A percentile compares a stretch with the other conserved stretches of the same genome.
These are phyloP conservation scores for Melampsora larici-populina DNA, from an alignment of 1,284 basidiomycete species.

Conservation along the genomic window DNA sequence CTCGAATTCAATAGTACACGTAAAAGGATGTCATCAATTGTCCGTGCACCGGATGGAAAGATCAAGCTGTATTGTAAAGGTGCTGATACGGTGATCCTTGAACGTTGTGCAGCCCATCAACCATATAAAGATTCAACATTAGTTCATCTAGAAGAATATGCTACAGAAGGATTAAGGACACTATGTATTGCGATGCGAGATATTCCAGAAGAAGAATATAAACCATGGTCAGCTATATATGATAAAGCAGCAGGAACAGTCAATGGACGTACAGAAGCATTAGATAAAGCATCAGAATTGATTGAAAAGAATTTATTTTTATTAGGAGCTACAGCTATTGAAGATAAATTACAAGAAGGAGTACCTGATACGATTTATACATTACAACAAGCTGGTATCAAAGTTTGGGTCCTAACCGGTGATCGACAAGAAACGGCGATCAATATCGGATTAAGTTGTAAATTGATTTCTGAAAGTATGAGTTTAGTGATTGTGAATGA, in stretches of 20 bases:
- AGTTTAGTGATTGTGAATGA: slow-evolving; percentile 95
- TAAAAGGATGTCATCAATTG: slow-evolving; percentile 94
- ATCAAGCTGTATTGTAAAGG: slow-evolving; percentile 97
- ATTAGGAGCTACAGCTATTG: slow-evolving; percentile 94
- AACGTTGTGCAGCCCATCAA: slow-evolving; percentile 72
- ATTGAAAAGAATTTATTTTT: slow-evolving; percentile 91
- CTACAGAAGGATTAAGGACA: slow-evolving; percentile 92
- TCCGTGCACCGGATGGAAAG: slow-evolving; percentile 79
- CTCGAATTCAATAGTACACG: slow-evolving; percentile 98
- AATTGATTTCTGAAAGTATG: slow-evolving; percentile 96
- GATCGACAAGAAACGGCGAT: slow-evolving; percentile 99
- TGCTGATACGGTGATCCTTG: slow-evolving; percentile 93
- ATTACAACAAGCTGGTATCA: slow-evolving; percentile 94
- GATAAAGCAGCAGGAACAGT: slow-evolving; percentile 87
- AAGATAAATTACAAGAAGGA: slow-evolving; percentile 97
- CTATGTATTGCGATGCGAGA: slow-evolving; percentile 94
- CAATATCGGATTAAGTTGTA: slow-evolving; percentile 96
- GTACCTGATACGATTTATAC: slow-evolving; percentile 98
- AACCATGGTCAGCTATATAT: slow-evolving; percentile 81
- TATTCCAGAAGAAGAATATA: slow-evolving; percentile 83
- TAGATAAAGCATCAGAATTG: slow-evolving; percentile 90
- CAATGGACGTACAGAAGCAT: slow-evolving; percentile 84
- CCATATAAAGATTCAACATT: slow-evolving; percentile 81
- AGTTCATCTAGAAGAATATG: slow-evolving; percentile 92
- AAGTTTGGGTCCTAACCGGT: slow-evolving; percentile 97